Conservation (phyloP, 2,329 filamentous ascomycete genomes). For the Amesomyces nigricolor region DNA sequence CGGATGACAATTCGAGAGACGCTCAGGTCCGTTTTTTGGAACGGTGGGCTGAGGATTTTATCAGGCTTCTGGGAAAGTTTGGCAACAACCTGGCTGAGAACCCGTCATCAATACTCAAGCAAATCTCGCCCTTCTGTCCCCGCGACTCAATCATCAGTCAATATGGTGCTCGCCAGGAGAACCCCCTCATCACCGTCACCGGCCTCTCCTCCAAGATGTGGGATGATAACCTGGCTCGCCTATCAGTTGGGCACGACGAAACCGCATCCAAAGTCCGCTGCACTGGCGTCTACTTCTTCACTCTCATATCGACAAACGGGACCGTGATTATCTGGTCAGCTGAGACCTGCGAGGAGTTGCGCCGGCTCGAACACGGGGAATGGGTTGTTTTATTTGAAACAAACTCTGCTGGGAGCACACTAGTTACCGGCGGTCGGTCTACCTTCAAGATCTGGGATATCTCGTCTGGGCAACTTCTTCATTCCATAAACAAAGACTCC, state of each 20-base stretch:
- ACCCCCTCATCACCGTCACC: not conserved
- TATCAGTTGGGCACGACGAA: slow-evolving; percentile 1
- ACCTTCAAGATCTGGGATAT: slow-evolving; percentile 10
- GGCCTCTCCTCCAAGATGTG: not conserved
- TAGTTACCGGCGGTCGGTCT: not conserved
- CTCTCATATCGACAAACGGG: not conserved
- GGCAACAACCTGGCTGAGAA: not conserved
- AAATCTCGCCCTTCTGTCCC: slow-evolving; percentile 4
- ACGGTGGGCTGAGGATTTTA: slow-evolving; percentile 1
- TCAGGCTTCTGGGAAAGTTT: slow-evolving; percentile 2
- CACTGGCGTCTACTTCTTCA: not conserved
- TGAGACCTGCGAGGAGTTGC: slow-evolving; percentile 6
- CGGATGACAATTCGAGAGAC: too few species aligned
- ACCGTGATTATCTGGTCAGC: not conserved
- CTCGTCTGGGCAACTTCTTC: not conserved
- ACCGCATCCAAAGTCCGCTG: not conserved
- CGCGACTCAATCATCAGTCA: not conserved
- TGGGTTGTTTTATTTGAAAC: slow-evolving; percentile 6
- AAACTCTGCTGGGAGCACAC: not conserved
- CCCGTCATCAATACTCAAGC: slow-evolving; percentile 6
- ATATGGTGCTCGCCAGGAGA: not conserved
- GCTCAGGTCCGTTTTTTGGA: not conserved
- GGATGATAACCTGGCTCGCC: slow-evolving; percentile 4
- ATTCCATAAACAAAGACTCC: not conserved
- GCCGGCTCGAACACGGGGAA: not conserved